Base-by-base conservation (phyloP, 176 grass and related monocot species). In the Neostapfia colusana region DNA sequence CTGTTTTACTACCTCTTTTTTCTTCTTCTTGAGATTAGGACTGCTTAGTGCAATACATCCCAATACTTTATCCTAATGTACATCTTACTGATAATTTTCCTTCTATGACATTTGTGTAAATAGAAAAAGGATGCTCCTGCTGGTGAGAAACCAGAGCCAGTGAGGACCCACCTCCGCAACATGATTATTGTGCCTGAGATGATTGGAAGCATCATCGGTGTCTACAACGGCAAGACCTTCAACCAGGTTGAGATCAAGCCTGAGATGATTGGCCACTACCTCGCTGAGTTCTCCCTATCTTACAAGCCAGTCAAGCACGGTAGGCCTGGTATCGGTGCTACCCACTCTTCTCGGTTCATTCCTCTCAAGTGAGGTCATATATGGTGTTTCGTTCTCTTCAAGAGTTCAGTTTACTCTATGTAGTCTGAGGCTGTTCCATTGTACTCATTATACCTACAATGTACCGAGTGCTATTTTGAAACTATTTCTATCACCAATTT, bases 271-370 rank as follows among this genome's bases (percentile, higher is more conserved):
- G 91, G 91, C 20, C 91, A 93, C 75, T 93, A 93, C 82, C 76
- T 93, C 0, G 91, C 87, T 0, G 91, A 93, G 40, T 90, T 90
- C 71, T 93, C 91, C 24, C 85, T 93, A 70, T 85, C 82, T 4
- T 93, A 93, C 75, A 93, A 93, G 82, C 88, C 91, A n/a, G 87
- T 93, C 43, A 93, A 93, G 88, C 91, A 93, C 16, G 88, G 91
- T 10, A 93, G 91, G 85, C 82, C 91, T 0, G 91, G 91, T 88
- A 93, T 93, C 7, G 91, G 87, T 83, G 91, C 91, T 12, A 93
- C 91, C 20, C 87, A 93, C 85, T 93, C 91, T 0, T 93, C 91
- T 1, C 62, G 91, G 70, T 93, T 93, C 78, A 93, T 93, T 79
- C 91, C 87, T 24, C 85, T 93, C 28, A 93, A 93, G 89, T 90